Evolutionary conservation across 208 protist species (phyloP), one percentile per base, ranked within the genome.

Genomic region (Acanthamoeba quina): DNA sequence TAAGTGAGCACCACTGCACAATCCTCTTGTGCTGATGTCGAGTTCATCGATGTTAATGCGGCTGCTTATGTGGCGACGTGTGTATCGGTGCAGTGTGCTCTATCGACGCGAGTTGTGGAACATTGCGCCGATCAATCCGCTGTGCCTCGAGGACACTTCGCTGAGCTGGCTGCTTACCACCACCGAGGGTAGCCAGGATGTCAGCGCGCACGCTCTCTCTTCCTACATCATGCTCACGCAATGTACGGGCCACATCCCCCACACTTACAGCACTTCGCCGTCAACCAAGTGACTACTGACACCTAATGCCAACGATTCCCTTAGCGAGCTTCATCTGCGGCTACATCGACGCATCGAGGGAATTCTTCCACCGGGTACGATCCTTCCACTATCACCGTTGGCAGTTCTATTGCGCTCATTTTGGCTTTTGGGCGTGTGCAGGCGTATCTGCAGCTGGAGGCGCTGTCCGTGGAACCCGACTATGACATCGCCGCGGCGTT

Each of bases 81-180:
- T n/a, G 60, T 29, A 3, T 6, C 64, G 10, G 64, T 15, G 21
- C 64, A 72, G 64, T 34, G 13, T 26, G n/a, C 10, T 72, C 64
- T 72, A 72, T 15, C 64, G 64, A 3, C n/a, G n/a, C 24, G 64
- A 72, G 64, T 72, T 34, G 64, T 72, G 64, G 64, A 72, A 72
- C 5, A 34, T 72, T 15, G 31, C 31, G 31, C 64, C 64, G 64
- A 11, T 72, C 64, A 72, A 72, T 15, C 64, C 64, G 21, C 64
- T 37, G 21, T 72, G 64, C 31, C 64, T 72, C 21, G 31, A 72
- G 64, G n/a, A n/a, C 4, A 13, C n/a, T 29, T n/a, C 64, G 4
- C 64, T 72, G 10, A n/a, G 31, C 64, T 72, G 31, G n/a, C 64
- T 72, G 9, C 24, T 72, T 2, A 72, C 64, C 13, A 72, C 64